phyloP scores from a whole-genome alignment of 805 yeast genomes.

The Starmerella bombicola region DNA sequence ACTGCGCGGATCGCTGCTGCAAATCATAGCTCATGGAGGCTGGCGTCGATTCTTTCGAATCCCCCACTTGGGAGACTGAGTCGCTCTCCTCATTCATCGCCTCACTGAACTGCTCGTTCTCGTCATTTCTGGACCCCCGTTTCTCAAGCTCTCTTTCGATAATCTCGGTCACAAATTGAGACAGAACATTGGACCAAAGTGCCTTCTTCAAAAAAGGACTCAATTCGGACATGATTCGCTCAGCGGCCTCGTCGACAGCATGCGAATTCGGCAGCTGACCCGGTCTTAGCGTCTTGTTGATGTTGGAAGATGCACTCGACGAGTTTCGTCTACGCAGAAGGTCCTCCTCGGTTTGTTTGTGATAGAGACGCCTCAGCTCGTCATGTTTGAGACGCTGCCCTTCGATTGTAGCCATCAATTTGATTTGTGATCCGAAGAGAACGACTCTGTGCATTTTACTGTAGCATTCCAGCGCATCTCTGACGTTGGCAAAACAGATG shows the following conservation, averaged over 20 bases:
- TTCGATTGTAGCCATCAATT: constrained; percentile 4
- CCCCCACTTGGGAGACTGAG: neutral
- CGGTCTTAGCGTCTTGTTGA: neutral
- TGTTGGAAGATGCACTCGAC: neutral
- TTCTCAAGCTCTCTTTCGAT: neutral
- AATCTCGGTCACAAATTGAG: neutral
- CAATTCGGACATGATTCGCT: neutral
- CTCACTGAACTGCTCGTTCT: no score
- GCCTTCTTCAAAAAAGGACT: neutral
- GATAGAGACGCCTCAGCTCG: neutral
- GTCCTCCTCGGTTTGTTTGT: neutral
- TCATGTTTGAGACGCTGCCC: constrained; percentile 1
- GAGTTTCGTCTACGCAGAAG: neutral
- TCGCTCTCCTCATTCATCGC: neutral
- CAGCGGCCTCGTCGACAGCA: neutral
- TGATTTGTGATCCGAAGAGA: neutral
- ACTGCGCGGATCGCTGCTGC: neutral
- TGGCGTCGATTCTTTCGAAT: neutral
- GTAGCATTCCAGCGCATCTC: constrained; percentile 4
- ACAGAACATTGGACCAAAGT: neutral
- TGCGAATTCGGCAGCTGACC: neutral
- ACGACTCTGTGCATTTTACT: neutral
- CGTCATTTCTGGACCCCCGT: neutral
- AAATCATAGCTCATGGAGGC: neutral
- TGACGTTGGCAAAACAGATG: constrained; percentile 2